phyloP scores from a whole-genome alignment of 352 stramenopile genomes.

The Pseudoperonospora humuli region DNA sequence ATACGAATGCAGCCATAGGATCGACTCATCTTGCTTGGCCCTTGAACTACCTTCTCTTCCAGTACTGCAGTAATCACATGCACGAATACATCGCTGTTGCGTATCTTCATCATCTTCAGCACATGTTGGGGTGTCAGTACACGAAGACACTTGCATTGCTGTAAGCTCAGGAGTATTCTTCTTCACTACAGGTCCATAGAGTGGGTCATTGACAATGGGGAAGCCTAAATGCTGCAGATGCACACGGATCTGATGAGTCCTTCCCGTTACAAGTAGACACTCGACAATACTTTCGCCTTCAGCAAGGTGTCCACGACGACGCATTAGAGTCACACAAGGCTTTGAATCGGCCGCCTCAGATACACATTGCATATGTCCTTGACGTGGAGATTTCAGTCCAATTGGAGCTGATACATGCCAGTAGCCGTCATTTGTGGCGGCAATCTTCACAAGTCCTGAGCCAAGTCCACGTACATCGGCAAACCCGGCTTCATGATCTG shows the following conservation, averaged over 20 bases:
- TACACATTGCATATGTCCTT: slow-evolving; percentile 21
- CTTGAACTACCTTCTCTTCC: background rate
- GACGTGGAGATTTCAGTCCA: slow-evolving; percentile 16
- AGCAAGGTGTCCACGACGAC: slow-evolving; percentile 16
- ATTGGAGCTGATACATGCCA: slow-evolving; percentile 40
- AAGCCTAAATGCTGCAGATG: slow-evolving; percentile 85
- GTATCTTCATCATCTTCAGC: slow-evolving; percentile 5
- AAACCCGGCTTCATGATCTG: slow-evolving; percentile 11
- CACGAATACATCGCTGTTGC: slow-evolving; percentile 13
- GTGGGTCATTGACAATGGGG: slow-evolving; percentile 93
- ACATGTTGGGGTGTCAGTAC: background rate
- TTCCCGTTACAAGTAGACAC: slow-evolving; percentile 84
- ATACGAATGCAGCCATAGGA: slow-evolving; percentile 50
- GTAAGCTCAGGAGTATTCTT: background rate
- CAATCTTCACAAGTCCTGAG: slow-evolving; percentile 13
- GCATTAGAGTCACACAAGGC: slow-evolving; percentile 34
- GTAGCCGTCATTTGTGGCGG: slow-evolving; percentile 8
- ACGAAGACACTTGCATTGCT: background rate
- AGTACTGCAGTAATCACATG: slow-evolving; percentile 14
- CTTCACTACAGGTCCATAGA: slow-evolving; percentile 60
- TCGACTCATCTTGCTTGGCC: slow-evolving; percentile 3
- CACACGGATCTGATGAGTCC: slow-evolving; percentile 94
- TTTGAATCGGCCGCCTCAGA: slow-evolving; percentile 24
- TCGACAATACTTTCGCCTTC: slow-evolving; percentile 70
- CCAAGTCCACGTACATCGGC: slow-evolving; percentile 5